phyloP scores from a whole-genome alignment of 805 yeast genomes.

The Helenozyma rhizophorensis region DNA sequence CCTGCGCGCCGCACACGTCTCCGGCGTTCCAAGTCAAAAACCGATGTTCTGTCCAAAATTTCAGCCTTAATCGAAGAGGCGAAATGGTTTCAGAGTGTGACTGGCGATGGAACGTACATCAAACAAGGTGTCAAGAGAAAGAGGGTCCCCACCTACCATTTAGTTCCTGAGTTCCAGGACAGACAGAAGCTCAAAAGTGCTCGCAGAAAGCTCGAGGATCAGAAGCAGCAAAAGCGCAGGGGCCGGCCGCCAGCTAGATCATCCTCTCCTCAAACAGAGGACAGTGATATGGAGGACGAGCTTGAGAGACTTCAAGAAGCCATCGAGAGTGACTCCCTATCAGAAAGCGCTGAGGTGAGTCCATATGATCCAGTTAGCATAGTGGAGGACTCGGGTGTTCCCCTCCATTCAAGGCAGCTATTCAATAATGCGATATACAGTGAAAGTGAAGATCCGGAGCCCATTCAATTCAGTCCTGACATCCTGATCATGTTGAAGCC shows the following conservation, averaged over 20 bases:
- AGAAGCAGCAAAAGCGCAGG: conserved; percentile 6
- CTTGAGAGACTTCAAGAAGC: conserved; percentile 12
- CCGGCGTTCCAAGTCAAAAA: neutral
- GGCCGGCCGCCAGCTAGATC: conserved; percentile 1
- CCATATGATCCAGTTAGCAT: conserved; percentile 39
- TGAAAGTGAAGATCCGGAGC: conserved; percentile 8
- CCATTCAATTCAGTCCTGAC: conserved; percentile 10
- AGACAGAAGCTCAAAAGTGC: conserved; percentile 10
- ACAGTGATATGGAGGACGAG: conserved; percentile 11
- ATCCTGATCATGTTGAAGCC: conserved; percentile 15
- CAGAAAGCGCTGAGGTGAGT: conserved; percentile 28
- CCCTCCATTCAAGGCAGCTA: conserved; percentile 24
- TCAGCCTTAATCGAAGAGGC: conserved; percentile 21
- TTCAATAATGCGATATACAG: conserved; percentile 28
- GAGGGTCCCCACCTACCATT: conserved; percentile 24
- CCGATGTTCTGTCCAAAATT: conserved; percentile 3
- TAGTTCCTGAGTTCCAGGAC: conserved; percentile 21
- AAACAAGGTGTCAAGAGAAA: conserved; percentile 31
- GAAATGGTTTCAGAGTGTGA: conserved; percentile 36
- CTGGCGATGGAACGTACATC: conserved; percentile 31
- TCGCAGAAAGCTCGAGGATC: conserved; percentile 14
- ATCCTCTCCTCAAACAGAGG: conserved; percentile 5
- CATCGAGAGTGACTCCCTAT: conserved; percentile 16
- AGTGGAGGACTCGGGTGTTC: conserved; percentile 25
- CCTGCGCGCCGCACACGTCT: neutral